Base-by-base conservation (phyloP, 176 grass and related monocot species). In the Paspalum vaginatum region DNA sequence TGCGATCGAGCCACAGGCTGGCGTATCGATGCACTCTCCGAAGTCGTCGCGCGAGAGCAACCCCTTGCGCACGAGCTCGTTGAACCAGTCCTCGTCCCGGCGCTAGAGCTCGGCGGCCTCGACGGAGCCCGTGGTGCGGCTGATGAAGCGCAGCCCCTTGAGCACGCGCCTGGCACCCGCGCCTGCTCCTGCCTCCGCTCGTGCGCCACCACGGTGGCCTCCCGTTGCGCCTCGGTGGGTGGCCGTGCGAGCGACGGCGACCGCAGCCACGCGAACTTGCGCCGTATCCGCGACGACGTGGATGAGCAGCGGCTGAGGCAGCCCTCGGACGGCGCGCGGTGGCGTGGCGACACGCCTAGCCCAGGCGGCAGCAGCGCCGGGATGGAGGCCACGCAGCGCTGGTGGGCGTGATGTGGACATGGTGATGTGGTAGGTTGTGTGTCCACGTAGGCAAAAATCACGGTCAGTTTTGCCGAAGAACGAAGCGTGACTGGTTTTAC, bases 121-220 rank as follows among this genome's bases (percentile, higher is more conserved):
- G 58, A 85, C 81, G 21, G 90, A 51, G 65, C 88, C 78, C 2
- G 96, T 99, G 53, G 96, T 93, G 51, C 92, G 84, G 92, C 92
- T 99, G 73, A 99, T 99, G 87, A 99, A 99, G 2, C 92, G 96
- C 66, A 99, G 92, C 0, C 96, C 96, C 81, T 99, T 99, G 61
- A 99, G 90, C 0, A 92, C 96, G 70, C 90, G 81, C 71, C 79
- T 70, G 42, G 96, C 78, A 4, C 96, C 96, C 11, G 86, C 39
- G 92, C 92, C 66, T 92, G 90, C 66, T 87, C 88, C 49, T 84
- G 79, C 2, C 95, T 69, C 9, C 91, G 82, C 86, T 98, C 95
- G 72, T 92, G 88, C 0, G 96, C 88, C 4, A 92, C 86, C 88
- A 99, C 83, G 8, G 84, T 86, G 0, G 88, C 84, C 75, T 26